Evolutionary conservation across 148 eudicot species (phyloP), one percentile per base, ranked within the genome.

Genomic region (Nyssa sinensis): DNA sequence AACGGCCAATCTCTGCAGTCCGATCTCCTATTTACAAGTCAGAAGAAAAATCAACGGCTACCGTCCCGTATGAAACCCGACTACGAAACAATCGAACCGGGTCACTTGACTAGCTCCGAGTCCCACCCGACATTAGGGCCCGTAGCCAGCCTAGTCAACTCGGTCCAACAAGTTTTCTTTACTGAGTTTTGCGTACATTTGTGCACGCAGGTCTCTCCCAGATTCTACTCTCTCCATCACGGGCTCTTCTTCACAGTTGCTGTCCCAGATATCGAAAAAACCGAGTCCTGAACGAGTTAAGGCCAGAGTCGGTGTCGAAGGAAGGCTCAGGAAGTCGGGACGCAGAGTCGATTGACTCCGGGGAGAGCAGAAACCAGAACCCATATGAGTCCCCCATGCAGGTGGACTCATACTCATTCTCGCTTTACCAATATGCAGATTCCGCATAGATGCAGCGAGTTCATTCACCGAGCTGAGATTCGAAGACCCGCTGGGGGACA

Each of bases 171-270:
- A 85, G 88, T 90, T 92, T 70, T 92, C 95, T 77, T 72, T 73
- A 44, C 91, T 80, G 64, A 93, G 80, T 71, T 86, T 91, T n/a
- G 76, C 88, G 64, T 89, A 89, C 1, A 91, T 87, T 72, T 63
- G 79, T 0, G 88, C 96, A 12, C 96, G 70, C 2, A 91, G 67
- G 31, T 76, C 86, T 30, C 72, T 87, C 30, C 91, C 97, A 1
- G 91, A 87, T 77, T 90, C 92, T 7, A 90, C 91, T 19, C 95
- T 62, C 78, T 93, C 97, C 93, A 81, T 89, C 0, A 62, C 83
- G 0, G 86, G 77, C 74, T 90, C 92, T 37, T 87, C 89, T 28
- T 74, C 33, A 31, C 69, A 34, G 41, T 60, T 25, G 23, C 64
- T 71, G 28, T 78, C 80, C 84, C 87, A 88, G 44, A 71, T 17